A percentile compares a stretch with the other conserved stretches of the same genome.
Conservation (phyloP, 2,329 filamentous ascomycete species). For the Venturia aucupariae region DNA sequence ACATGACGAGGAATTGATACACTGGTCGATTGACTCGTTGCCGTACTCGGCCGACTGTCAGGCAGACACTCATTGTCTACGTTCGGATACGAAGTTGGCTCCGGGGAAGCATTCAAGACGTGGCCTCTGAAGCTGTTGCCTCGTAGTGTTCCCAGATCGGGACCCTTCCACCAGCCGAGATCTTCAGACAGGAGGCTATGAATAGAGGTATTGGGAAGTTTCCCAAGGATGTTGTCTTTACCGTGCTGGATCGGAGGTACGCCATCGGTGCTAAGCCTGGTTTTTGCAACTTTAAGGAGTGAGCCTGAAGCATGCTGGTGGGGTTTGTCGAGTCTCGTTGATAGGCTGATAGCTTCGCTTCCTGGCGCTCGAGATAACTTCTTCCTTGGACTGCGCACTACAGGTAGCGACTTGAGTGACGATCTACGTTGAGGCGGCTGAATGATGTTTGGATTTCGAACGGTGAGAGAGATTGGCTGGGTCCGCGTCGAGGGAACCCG, state of each 20-base stretch:
- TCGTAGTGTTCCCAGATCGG: neutral
- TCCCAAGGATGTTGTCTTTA: neutral
- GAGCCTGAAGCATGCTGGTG: neutral
- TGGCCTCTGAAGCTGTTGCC: neutral
- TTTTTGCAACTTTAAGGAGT: neutral
- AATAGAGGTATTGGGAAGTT: neutral
- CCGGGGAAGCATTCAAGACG: too few relatives aligned
- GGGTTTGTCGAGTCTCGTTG: neutral
- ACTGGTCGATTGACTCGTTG: neutral
- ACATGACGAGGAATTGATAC: neutral
- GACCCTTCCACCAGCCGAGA: neutral
- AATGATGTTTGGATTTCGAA: slow-evolving; percentile 8
- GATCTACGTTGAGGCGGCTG: slow-evolving; percentile 7
- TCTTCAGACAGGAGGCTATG: slow-evolving; percentile 2
- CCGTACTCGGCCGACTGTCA: neutral
- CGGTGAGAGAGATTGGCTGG: slow-evolving; percentile 5
- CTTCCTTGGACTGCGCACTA: neutral
- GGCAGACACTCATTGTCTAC: neutral
- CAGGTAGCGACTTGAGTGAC: slow-evolving; percentile 4
- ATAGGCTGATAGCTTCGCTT: neutral
- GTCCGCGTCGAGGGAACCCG: neutral
- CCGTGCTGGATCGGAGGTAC: neutral
- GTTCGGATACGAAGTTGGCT: neutral
- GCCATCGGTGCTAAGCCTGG: neutral
- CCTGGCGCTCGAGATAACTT: neutral